phyloP scores from a whole-genome alignment of 768 basidiomycete species.

The Leccinum pellstonianum region DNA sequence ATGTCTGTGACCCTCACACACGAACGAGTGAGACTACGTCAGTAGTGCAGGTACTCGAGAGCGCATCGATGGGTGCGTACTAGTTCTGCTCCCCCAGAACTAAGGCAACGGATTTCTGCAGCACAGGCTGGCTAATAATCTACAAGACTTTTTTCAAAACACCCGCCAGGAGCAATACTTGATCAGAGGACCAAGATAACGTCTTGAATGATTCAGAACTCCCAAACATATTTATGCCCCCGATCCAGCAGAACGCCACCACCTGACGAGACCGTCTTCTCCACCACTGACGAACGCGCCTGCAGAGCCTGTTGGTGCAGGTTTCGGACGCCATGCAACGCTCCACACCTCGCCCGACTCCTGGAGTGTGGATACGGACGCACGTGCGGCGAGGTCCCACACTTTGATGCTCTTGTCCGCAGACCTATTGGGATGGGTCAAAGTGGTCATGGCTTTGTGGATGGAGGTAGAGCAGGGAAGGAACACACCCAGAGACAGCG shows the following conservation, averaged over 20 bases:
- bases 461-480: background rate
- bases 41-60: too few relatives aligned
- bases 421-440: conserved; percentile 46
- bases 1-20: too few relatives aligned
- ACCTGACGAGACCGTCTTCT: conserved; percentile 69
- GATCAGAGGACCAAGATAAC: too few relatives aligned
- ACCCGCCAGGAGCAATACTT: too few relatives aligned
- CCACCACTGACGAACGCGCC: conserved; percentile 72
- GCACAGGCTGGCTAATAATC: too few relatives aligned
- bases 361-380: conserved; percentile 73
- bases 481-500: conserved; percentile 72
- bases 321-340: conserved; percentile 74
- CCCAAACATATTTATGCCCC: conserved; percentile 18
- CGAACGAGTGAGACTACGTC: too few relatives aligned
- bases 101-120: too few relatives aligned
- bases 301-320: conserved; percentile 50
- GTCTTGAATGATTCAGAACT: too few relatives aligned
- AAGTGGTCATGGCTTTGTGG: background rate
- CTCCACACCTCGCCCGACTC: conserved; percentile 84
- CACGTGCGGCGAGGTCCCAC: conserved; percentile 78
- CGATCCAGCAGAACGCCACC: conserved; percentile 74
- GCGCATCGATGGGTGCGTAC: too few relatives aligned
- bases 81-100: too few relatives aligned
- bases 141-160: too few relatives aligned
- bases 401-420: conserved; percentile 85